Conservation (phyloP, 495 filamentous ascomycete species). For the Diplogelasinospora grovesii region DNA sequence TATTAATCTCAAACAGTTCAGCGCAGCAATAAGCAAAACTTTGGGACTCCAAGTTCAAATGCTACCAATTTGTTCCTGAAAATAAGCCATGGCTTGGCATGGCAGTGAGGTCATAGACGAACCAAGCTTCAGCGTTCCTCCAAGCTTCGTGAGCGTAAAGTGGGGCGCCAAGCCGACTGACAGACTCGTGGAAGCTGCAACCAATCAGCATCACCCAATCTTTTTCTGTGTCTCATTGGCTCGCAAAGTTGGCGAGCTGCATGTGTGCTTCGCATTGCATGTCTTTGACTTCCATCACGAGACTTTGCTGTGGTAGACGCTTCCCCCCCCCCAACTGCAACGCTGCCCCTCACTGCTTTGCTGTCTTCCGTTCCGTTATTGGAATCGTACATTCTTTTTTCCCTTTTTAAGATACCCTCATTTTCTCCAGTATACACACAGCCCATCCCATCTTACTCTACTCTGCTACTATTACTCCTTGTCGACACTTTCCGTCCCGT, state of each 20-base stretch:
- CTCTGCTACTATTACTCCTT: slow-evolving; percentile 1
- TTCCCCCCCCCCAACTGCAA: background rate
- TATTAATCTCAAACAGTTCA: too few species aligned
- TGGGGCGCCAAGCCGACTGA: background rate
- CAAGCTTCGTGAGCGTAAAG: background rate
- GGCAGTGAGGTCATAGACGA: slow-evolving; percentile 14
- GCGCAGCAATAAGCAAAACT: too few species aligned
- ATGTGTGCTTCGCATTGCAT: too few species aligned
- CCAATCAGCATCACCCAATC: slow-evolving; percentile 2
- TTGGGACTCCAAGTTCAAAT: background rate
- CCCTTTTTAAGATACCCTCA: too few species aligned
- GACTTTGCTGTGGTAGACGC: slow-evolving; percentile 1
- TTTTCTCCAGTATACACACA: too few species aligned
- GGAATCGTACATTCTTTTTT: background rate
- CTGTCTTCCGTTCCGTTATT: background rate
- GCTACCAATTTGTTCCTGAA: background rate
- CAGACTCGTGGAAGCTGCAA: background rate
- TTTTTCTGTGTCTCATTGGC: too few species aligned
- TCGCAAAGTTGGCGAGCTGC: too few species aligned
- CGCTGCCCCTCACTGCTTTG: slow-evolving; percentile 2
- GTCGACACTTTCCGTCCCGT: background rate
- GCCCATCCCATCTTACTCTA: too few species aligned
- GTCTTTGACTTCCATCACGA: too few species aligned
- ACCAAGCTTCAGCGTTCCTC: background rate
- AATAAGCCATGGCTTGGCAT: background rate